Conservation (phyloP, 2,329 filamentous ascomycete species). For the Paecilomyces niveus region DNA sequence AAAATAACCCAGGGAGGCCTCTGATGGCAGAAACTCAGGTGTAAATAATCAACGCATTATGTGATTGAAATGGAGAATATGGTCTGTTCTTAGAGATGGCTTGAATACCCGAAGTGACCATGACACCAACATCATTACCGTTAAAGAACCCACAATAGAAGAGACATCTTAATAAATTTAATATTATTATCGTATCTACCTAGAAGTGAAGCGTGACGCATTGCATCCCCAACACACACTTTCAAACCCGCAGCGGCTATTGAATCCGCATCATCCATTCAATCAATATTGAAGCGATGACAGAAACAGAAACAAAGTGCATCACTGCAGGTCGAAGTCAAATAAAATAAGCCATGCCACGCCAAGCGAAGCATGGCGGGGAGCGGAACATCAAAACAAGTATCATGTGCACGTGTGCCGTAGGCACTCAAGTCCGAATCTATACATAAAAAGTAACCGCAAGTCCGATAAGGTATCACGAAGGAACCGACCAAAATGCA, state of each 20-base stretch:
- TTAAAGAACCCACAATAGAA: not conserved
- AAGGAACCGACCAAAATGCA: not conserved
- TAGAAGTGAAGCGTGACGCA: not conserved
- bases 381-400: not conserved
- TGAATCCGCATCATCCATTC: not conserved
- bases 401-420: not conserved
- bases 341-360: not conserved
- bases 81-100: too few species aligned
- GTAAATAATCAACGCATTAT: too few species aligned
- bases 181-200: not conserved
- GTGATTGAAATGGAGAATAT: too few species aligned
- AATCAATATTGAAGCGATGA: not conserved
- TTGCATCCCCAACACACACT: not conserved
- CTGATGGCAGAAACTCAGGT: too few species aligned
- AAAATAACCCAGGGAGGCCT: too few species aligned
- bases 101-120: too few species aligned
- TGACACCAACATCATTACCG: not conserved
- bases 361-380: not conserved
- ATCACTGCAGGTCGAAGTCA: not conserved
- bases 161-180: not conserved
- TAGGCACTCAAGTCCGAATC: not conserved
- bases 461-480: not conserved
- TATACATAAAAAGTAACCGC: not conserved
- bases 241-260: not conserved
- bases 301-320: not conserved